A percentile compares a stretch with the other conserved stretches of the same genome.
Evolutionary conservation across 768 basidiomycete genomes (phyloP).

Genomic region (Xerocomellus chrysenteron): DNA sequence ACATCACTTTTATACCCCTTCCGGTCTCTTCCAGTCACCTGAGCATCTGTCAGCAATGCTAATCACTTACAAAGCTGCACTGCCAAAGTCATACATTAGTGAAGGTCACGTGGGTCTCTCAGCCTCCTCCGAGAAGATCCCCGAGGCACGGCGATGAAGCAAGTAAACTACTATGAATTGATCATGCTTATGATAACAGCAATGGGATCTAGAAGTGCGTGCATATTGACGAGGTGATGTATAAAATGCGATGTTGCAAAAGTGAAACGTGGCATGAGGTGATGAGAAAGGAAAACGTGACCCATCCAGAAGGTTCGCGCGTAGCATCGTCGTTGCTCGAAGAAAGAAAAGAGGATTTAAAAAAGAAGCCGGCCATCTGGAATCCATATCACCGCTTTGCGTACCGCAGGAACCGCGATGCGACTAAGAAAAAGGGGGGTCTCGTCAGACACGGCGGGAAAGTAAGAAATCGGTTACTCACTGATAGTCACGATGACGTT

Average conservation of each 20-base stretch:
- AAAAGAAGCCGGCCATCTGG: not conserved
- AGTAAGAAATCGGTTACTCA: conserved; percentile 20
- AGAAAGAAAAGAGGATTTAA: not conserved
- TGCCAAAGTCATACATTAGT: not conserved
- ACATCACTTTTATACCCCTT: not conserved
- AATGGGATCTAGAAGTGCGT: not conserved
- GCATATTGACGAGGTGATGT: not conserved
- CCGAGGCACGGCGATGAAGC: too few species aligned
- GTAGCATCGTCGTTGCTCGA: not conserved
- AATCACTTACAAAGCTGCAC: not conserved
- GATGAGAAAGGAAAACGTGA: not conserved
- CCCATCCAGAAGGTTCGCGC: not conserved
- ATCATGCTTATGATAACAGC: not conserved
- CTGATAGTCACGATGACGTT: conserved; percentile 63
- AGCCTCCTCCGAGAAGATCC: too few species aligned
- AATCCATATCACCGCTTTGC: conserved; percentile 48
- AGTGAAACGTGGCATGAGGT: not conserved
- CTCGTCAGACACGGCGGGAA: not conserved
- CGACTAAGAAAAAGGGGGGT: conserved; percentile 37
- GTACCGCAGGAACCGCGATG: conserved; percentile 69
- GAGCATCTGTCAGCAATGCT: conserved; percentile 2
- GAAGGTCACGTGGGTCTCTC: not conserved
- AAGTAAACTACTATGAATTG: not conserved
- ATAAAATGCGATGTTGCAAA: not conserved
- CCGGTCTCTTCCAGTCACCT: not conserved